Conservation (phyloP, 2,329 filamentous ascomycete species). For the Colletotrichum cordylinicola region DNA sequence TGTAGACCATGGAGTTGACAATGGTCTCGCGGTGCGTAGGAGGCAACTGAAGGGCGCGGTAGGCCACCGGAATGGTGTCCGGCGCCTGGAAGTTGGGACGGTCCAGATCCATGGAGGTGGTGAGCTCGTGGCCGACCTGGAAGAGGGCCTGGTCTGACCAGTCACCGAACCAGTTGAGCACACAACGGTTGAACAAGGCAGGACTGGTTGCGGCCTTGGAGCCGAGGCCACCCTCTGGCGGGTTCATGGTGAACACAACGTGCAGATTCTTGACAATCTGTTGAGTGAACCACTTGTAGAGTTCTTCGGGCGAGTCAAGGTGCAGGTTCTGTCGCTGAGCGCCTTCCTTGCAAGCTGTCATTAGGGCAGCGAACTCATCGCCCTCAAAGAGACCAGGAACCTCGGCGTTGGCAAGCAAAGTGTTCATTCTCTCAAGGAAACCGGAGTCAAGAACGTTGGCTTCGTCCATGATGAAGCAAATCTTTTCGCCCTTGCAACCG, state of each 20-base stretch:
- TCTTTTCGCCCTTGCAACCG: slow-evolving; percentile 98
- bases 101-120: slow-evolving; percentile 94
- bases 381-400: slow-evolving; percentile 98
- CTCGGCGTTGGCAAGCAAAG: slow-evolving; percentile 97
- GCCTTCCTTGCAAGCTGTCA: slow-evolving; percentile 99
- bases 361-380: slow-evolving; percentile 97
- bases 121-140: slow-evolving; percentile 95
- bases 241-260: slow-evolving; percentile 99
- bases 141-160: slow-evolving; percentile 99
- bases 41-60: slow-evolving; percentile 82
- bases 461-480: slow-evolving; percentile 99
- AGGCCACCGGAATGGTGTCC: slow-evolving; percentile 91
- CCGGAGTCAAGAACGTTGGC: slow-evolving; percentile 98
- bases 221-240: slow-evolving; percentile 90
- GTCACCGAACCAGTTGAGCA: slow-evolving; percentile 99
- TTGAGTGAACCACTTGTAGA: slow-evolving; percentile 99
- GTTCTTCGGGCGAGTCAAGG: slow-evolving; percentile 95
- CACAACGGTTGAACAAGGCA: slow-evolving; percentile 98
- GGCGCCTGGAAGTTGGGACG: slow-evolving; percentile 84
- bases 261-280: slow-evolving; percentile 99
- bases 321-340: slow-evolving; percentile 94
- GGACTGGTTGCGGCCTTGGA: slow-evolving; percentile 98
- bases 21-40: slow-evolving; percentile 91
- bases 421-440: slow-evolving; percentile 99
- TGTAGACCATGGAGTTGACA: slow-evolving; percentile 98